A percentile compares a stretch with the other conserved stretches of the same genome.
These are phyloP conservation scores for Amaranthus tricolor DNA, from an alignment of 179 eudicot genomes.

Conservation along the genomic window DNA sequence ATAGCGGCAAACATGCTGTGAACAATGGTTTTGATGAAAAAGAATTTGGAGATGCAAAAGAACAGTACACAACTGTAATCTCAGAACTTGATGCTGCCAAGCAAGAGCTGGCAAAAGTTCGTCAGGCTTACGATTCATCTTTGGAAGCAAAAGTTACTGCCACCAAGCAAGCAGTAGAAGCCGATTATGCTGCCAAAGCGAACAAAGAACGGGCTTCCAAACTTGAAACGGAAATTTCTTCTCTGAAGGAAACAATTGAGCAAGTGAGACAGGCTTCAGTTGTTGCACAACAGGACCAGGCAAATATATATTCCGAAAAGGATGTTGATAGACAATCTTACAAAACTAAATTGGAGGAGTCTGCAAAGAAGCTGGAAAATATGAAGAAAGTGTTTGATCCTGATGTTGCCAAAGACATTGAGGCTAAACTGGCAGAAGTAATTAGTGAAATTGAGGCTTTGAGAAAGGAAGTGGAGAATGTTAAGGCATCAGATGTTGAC, in stretches of 20 bases:
- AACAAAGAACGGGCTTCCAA: slow-evolving; percentile 52
- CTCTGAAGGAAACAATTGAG: slow-evolving; percentile 56
- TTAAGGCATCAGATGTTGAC: slow-evolving; percentile 52
- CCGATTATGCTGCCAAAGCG: slow-evolving; percentile 50
- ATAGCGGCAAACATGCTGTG: slow-evolving; percentile 23
- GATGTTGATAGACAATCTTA: slow-evolving; percentile 48
- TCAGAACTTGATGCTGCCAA: slow-evolving; percentile 69
- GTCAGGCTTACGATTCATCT: slow-evolving; percentile 55
- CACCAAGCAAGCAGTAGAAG: slow-evolving; percentile 51
- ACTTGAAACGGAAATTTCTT: slow-evolving; percentile 52
- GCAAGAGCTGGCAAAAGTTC: slow-evolving; percentile 60
- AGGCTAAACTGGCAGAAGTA: slow-evolving; percentile 53
- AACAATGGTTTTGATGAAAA: slow-evolving; percentile 35
- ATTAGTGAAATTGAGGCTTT: slow-evolving; percentile 53
- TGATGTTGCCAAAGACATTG: slow-evolving; percentile 49
- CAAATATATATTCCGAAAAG: slow-evolving; percentile 48
- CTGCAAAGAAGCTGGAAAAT: slow-evolving; percentile 51
- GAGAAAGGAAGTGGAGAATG: slow-evolving; percentile 50
- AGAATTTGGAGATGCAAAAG: slow-evolving; percentile 47
- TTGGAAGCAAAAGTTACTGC: slow-evolving; percentile 53
- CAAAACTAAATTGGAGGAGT: slow-evolving; percentile 60
- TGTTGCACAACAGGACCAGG: slow-evolving; percentile 53
- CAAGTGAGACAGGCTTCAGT: slow-evolving; percentile 55
- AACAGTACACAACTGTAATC: slow-evolving; percentile 42
- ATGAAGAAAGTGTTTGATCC: slow-evolving; percentile 66